These are phyloP conservation scores for Arthroderma sp. DNA, from an alignment of 2,329 filamentous ascomycete species.

Conservation along the genomic window DNA sequence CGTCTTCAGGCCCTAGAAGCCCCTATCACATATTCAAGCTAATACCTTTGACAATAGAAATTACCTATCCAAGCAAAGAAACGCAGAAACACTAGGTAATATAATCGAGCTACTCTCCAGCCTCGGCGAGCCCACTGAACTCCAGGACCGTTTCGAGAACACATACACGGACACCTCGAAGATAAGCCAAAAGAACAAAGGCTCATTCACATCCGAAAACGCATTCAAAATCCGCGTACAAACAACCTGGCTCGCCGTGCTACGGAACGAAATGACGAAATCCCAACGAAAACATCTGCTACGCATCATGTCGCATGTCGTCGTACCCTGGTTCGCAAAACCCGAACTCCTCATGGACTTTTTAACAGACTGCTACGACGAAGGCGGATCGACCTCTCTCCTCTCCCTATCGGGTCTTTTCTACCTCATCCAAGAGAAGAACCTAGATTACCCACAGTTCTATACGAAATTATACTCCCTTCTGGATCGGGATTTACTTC, in stretches of 20 bases:
- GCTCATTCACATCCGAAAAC: conserved; percentile 51
- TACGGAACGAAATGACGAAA: conserved; percentile 52
- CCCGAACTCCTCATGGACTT: conserved; percentile 92
- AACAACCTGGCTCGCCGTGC: conserved; percentile 71
- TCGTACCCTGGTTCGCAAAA: conserved; percentile 80
- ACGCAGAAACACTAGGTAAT: conserved; percentile 23
- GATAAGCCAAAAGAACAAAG: conserved; percentile 45
- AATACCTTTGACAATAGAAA: conserved; percentile 18
- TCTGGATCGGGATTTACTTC: conserved; percentile 70
- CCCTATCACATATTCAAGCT: not conserved
- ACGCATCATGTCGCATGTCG: conserved; percentile 59
- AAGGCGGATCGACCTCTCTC: conserved; percentile 74
- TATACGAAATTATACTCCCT: conserved; percentile 90
- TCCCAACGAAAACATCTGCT: conserved; percentile 71
- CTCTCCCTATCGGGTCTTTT: conserved; percentile 87
- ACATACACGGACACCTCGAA: conserved; percentile 41
- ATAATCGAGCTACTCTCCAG: conserved; percentile 30
- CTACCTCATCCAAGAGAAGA: conserved; percentile 84
- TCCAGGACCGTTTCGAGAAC: conserved; percentile 27
- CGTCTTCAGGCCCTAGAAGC: conserved; percentile 25
- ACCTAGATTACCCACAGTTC: conserved; percentile 91
- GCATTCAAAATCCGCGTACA: conserved; percentile 71
- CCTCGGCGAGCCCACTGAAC: conserved; percentile 55
- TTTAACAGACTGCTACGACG: conserved; percentile 82
- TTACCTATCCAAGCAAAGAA: conserved; percentile 23